A percentile compares a stretch with the other conserved stretches of the same genome.
These are phyloP conservation scores for Durio zibethinus DNA, from an alignment of 345 rosid species.

Conservation along the genomic window DNA sequence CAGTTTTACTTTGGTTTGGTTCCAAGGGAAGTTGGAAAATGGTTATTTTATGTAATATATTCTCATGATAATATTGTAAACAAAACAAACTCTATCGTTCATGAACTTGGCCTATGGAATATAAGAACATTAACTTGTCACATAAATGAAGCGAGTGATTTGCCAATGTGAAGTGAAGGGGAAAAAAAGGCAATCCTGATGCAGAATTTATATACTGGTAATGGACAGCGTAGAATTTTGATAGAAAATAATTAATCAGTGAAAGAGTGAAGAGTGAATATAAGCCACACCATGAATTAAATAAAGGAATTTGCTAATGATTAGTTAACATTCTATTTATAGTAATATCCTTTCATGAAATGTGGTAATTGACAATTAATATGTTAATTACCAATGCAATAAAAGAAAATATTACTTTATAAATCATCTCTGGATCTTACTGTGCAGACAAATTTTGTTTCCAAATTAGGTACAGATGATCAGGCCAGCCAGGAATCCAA, in stretches of 20 bases:
- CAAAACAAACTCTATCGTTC: neutral
- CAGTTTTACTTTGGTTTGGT: neutral
- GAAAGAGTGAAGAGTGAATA: neutral
- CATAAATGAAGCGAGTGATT: neutral
- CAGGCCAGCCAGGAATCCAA: neutral
- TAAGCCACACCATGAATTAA: neutral
- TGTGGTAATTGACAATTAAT: too few species aligned
- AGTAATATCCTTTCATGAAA: too few species aligned
- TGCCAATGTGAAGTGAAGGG: too few species aligned
- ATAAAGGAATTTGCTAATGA: too few species aligned
- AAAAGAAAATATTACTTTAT: too few species aligned
- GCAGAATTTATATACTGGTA: neutral
- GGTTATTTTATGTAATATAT: neutral
- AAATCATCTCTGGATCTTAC: neutral
- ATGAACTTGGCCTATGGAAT: neutral
- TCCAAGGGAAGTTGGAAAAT: neutral
- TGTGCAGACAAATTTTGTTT: neutral
- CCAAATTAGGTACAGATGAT: neutral
- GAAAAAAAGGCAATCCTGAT: neutral
- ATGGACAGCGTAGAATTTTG: too few species aligned
- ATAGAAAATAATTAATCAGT: neutral
- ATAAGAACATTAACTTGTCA: neutral
- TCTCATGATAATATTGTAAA: neutral
- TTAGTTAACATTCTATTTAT: too few species aligned
- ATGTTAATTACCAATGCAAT: too few species aligned